Evolutionary conservation across 768 basidiomycete species (phyloP).

Genomic region (Boletus subparvulus): DNA sequence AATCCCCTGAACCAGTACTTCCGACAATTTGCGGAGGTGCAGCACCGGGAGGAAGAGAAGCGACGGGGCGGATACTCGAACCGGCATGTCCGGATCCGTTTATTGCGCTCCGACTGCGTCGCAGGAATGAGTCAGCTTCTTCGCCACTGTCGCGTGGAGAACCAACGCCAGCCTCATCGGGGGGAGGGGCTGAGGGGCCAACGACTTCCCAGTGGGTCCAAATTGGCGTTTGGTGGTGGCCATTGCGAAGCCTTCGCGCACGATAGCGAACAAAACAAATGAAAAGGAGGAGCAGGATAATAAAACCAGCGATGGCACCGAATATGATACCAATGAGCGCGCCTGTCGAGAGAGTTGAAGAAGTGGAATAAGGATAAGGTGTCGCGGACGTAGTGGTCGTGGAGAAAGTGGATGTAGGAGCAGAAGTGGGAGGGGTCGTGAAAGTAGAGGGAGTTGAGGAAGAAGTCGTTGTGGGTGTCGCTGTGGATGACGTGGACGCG

Average conservation of each 20-base stretch:
- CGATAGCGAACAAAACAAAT: slow-evolving; percentile 36
- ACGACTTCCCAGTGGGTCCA: slow-evolving; percentile 49
- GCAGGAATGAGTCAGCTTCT: slow-evolving; percentile 65
- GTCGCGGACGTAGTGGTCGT: slow-evolving; percentile 28
- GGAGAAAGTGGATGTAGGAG: slow-evolving; percentile 27
- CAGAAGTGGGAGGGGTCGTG: slow-evolving; percentile 27
- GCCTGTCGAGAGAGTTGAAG: slow-evolving; percentile 33
- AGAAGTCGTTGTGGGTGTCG: slow-evolving; percentile 22
- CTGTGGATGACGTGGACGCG: slow-evolving; percentile 21
- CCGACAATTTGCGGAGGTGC: slow-evolving; percentile 38
- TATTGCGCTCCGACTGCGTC: slow-evolving; percentile 30
- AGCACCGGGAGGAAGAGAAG: slow-evolving; percentile 33
- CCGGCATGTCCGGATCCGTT: slow-evolving; percentile 14
- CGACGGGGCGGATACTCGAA: slow-evolving; percentile 19
- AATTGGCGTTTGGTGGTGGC: slow-evolving; percentile 28
- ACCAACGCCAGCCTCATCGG: slow-evolving; percentile 54
- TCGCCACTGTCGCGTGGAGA: slow-evolving; percentile 70
- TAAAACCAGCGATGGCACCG: slow-evolving; percentile 55
- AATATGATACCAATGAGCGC: slow-evolving; percentile 37
- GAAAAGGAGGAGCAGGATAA: slow-evolving; percentile 53
- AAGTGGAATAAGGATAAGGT: slow-evolving; percentile 23
- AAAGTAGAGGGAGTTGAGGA: slow-evolving; percentile 29
- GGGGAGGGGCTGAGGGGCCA: slow-evolving; percentile 21
- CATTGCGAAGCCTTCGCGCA: slow-evolving; percentile 15
- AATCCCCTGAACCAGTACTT: slow-evolving; percentile 39